Evolutionary conservation across 768 basidiomycete genomes (phyloP).

Genomic region (Termitomyces sp.): DNA sequence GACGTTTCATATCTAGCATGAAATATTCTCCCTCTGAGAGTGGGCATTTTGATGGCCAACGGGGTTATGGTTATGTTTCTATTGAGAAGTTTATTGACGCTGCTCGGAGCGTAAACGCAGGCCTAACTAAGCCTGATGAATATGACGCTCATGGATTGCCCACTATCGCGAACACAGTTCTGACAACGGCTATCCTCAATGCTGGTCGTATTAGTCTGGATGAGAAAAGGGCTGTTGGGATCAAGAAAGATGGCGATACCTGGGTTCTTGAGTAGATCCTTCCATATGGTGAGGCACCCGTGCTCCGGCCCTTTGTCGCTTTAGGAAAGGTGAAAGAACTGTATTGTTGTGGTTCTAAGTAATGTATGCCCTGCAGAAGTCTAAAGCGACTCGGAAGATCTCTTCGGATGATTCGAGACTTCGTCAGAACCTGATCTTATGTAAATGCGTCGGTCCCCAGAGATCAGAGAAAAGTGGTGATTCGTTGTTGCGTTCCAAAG

Average conservation of each 20-base stretch:
- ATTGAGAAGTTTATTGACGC: slow-evolving; percentile 92
- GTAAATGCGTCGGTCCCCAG: neutral
- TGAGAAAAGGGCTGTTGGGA: slow-evolving; percentile 79
- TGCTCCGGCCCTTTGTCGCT: neutral
- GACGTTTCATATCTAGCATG: slow-evolving; percentile 48
- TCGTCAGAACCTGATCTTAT: neutral
- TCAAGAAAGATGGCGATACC: slow-evolving; percentile 56
- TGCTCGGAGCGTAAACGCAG: slow-evolving; percentile 71
- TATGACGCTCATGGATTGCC: slow-evolving; percentile 80
- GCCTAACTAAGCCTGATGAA: slow-evolving; percentile 54
- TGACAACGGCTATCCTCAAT: slow-evolving; percentile 84
- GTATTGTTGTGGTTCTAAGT: neutral
- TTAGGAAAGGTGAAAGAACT: slow-evolving; percentile 10
- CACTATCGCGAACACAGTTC: slow-evolving; percentile 83
- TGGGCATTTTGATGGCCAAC: slow-evolving; percentile 92
- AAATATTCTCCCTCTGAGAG: slow-evolving; percentile 90
- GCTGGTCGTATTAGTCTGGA: slow-evolving; percentile 88
- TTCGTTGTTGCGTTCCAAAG: neutral
- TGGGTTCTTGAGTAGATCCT: slow-evolving; percentile 62
- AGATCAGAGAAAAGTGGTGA: neutral
- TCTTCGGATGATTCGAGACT: neutral
- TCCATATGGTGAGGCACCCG: slow-evolving; percentile 10
- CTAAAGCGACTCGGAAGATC: neutral
- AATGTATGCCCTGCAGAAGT: neutral
- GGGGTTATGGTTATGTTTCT: slow-evolving; percentile 87